Base-by-base conservation (phyloP, 2,329 filamentous ascomycete species). In the Zopfia rhizophila region DNA sequence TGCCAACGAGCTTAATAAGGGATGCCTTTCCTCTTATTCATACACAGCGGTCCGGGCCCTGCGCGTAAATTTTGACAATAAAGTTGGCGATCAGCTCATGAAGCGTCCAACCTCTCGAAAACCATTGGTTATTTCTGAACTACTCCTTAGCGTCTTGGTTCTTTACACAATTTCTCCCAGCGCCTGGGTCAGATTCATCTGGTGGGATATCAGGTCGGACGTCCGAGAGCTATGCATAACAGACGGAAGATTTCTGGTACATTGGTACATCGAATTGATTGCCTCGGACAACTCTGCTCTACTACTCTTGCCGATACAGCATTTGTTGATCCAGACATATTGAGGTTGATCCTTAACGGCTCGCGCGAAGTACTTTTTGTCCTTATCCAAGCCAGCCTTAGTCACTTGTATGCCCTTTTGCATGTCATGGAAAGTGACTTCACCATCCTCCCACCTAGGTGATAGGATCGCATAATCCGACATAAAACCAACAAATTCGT, bases 261-360 rank as follows among this genome's bases (percentile, higher is more conserved):
- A 58, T 1, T 41, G 14, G 17, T 37, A 57, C 53, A 57, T 57
- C 2, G 51, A 49, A 24, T 57, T 55, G 33, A 55, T 55, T 3
- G 37, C 41, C 32, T 57, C 54, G 4, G 39, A 38, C 10, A 57
- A 38, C 25, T 57, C 54, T 11, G 48, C 37, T 12, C 48, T 53
- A 17, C 47, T 55, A 10, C 24, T n/a, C 32, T 55, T 56, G 14
- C 53, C 49, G 38, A 46, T n/a, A n/a, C n/a, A n/a, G n/a, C n/a
- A n/a, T n/a, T n/a, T 8, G 27, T 38, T 22, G 16, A 38, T 7
- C 35, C 35, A 38, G 7, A 38, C 18, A 17, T 14, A 25, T 6
- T 38, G 19, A 13, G 27, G 16, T 5, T 14, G 12, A n/a, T 38
- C 23, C 5, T 13, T 14, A 11, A 6, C 5, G 18, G 35, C 35